phyloP scores from a whole-genome alignment of 2,329 filamentous ascomycete genomes.

The Incumbomyces delicatus region DNA sequence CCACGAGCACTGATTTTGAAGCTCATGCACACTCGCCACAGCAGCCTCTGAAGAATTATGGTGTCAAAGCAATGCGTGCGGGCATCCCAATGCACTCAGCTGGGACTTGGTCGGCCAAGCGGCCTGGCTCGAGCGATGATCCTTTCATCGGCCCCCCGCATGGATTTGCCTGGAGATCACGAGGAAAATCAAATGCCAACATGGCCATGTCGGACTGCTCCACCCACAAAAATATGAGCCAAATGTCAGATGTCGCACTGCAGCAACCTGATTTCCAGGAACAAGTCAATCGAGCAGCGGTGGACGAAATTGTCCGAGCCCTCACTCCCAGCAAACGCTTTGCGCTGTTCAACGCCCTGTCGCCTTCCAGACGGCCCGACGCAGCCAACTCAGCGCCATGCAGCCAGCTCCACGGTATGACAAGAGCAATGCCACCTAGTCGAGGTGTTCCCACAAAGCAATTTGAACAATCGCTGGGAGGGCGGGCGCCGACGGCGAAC shows the following conservation, averaged over 20 bases:
- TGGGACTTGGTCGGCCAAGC: slow-evolving; percentile 14
- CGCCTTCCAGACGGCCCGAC: background rate
- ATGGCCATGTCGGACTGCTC: slow-evolving; percentile 43
- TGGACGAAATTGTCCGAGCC: slow-evolving; percentile 23
- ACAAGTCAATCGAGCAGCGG: slow-evolving; percentile 33
- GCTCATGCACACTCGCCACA: slow-evolving; percentile 56
- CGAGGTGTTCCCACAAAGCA: background rate
- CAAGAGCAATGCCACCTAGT: background rate
- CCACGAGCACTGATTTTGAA: slow-evolving; percentile 40
- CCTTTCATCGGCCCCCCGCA: slow-evolving; percentile 4
- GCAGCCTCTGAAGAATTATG: slow-evolving; percentile 17
- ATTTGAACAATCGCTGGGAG: background rate
- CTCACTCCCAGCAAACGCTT: slow-evolving; percentile 14
- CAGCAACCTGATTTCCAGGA: slow-evolving; percentile 19
- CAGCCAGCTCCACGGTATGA: background rate
- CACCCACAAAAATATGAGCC: slow-evolving; percentile 31
- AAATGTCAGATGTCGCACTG: slow-evolving; percentile 32
- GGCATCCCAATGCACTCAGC: background rate
- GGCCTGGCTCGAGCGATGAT: background rate
- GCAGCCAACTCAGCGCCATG: too few relatives aligned
- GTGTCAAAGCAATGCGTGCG: background rate
- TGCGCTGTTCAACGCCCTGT: slow-evolving; percentile 28
- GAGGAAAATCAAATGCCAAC: slow-evolving; percentile 28
- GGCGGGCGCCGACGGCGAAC: background rate
- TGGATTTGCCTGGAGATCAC: slow-evolving; percentile 3